Percentiles rank a stretch among this genome's conserved stretches.
Conservation (phyloP, 2,329 filamentous ascomycete genomes). For the Cordyceps sp. region DNA sequence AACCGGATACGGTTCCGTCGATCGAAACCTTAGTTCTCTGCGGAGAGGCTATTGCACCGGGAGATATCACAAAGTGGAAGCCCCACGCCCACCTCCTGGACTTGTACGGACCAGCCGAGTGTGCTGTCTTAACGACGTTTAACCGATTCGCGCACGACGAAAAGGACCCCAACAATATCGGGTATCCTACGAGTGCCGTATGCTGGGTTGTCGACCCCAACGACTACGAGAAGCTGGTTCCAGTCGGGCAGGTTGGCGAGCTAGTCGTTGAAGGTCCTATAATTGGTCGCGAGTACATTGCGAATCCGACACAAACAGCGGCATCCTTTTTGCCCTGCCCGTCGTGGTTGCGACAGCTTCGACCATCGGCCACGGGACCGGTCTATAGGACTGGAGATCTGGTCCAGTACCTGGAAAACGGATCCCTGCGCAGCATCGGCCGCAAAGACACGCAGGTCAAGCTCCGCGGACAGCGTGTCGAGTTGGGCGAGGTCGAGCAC, state of each 20-base stretch:
- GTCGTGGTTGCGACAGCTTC: neutral
- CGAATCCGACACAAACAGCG: neutral
- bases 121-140: too few species aligned
- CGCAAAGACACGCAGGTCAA: neutral
- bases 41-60: neutral
- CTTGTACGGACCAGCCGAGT: neutral
- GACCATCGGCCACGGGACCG: too few species aligned
- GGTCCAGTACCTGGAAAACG: neutral
- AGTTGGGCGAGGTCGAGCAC: neutral
- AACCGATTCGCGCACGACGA: too few species aligned
- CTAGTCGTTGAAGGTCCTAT: neutral
- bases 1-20: neutral
- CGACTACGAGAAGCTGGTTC: neutral
- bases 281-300: neutral
- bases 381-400: neutral
- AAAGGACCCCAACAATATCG: too few species aligned
- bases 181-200: too few species aligned
- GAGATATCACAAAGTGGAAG: neutral
- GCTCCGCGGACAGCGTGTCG: neutral
- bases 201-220: neutral
- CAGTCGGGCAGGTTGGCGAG: neutral
- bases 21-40: neutral
- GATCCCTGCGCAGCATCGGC: neutral
- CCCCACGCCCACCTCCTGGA: neutral
- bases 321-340: neutral